Percentiles rank a stretch among this genome's conserved stretches.
Conservation (phyloP, 1,284 basidiomycete species). For the Salmacisia buchloeana region DNA sequence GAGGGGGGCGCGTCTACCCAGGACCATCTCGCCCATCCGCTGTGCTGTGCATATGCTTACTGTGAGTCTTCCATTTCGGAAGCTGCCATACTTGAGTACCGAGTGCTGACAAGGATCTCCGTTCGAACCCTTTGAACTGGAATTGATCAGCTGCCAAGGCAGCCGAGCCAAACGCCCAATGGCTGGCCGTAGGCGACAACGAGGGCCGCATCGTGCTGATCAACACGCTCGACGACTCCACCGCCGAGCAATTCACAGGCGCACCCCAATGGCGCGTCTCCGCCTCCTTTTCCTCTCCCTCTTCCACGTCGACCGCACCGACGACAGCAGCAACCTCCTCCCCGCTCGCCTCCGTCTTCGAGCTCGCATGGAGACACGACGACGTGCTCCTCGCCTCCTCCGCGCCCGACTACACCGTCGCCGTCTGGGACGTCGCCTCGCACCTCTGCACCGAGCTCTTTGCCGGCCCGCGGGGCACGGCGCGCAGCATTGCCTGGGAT, state of each 20-base stretch:
- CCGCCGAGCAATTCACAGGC: conserved; percentile 9
- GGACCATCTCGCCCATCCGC: conserved; percentile 24
- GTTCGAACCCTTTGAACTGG: no score
- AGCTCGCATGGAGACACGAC: conserved; percentile 40
- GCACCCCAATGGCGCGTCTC: background rate
- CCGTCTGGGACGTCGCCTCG: conserved; percentile 35
- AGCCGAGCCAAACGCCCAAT: conserved; percentile 29
- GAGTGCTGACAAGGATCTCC: no score
- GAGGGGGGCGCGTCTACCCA: conserved; percentile 14
- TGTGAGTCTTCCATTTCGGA: conserved; percentile 1
- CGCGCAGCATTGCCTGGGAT: conserved; percentile 41
- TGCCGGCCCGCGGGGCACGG: conserved; percentile 32
- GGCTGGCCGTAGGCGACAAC: conserved; percentile 46
- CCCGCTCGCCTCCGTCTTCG: conserved; percentile 31
- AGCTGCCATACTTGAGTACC: background rate
- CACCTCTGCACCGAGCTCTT: conserved; percentile 28
- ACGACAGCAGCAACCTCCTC: no score
- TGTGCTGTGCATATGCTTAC: conserved; percentile 36
- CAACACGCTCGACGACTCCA: conserved; percentile 29
- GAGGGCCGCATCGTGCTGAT: conserved; percentile 41
- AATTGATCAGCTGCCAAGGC: conserved; percentile 17
- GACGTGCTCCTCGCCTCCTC: conserved; percentile 36
- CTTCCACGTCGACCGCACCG: no score
- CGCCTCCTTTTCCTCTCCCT: no score
- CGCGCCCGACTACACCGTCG: conserved; percentile 38